Percentiles rank a stretch among this genome's conserved stretches.
These are phyloP conservation scores for Backusella mclennaniae DNA, from an alignment of 192 early-diverging fungal species.

Conservation along the genomic window DNA sequence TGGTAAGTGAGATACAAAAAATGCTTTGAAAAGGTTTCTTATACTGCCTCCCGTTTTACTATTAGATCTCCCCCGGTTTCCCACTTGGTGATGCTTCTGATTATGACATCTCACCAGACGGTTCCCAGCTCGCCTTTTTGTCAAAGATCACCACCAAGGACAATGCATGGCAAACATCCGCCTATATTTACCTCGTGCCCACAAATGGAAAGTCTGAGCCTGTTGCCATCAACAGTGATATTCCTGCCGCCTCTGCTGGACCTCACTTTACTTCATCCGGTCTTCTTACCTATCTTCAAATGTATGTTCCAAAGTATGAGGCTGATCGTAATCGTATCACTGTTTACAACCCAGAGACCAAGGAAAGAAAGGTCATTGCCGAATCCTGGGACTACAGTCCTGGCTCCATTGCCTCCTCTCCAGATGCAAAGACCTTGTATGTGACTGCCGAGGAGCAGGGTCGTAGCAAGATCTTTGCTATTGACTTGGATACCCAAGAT, in stretches of 20 bases:
- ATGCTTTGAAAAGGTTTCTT: neutral
- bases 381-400: constrained; percentile 65
- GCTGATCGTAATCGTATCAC: constrained; percentile 74
- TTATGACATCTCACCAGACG: constrained; percentile 67
- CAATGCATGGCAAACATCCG: constrained; percentile 78
- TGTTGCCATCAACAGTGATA: constrained; percentile 42
- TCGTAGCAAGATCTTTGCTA: constrained; percentile 60
- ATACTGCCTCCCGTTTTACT: neutral
- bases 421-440: constrained; percentile 51
- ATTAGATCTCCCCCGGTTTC: constrained; percentile 43
- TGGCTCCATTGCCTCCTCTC: constrained; percentile 55
- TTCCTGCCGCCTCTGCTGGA: constrained; percentile 56
- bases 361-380: constrained; percentile 44
- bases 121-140: constrained; percentile 64
- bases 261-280: constrained; percentile 70
- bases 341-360: constrained; percentile 45
- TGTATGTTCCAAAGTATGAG: constrained; percentile 69
- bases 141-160: constrained; percentile 61
- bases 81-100: constrained; percentile 58
- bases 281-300: constrained; percentile 72
- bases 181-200: constrained; percentile 64
- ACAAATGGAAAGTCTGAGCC: constrained; percentile 47
- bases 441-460: constrained; percentile 69
- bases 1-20: constrained; percentile 26
- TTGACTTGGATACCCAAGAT: constrained; percentile 50